Percentiles rank a stretch among this genome's conserved stretches.
Evolutionary conservation across 352 stramenopile genomes (phyloP).

Genomic region (Phytophthora idaei): DNA sequence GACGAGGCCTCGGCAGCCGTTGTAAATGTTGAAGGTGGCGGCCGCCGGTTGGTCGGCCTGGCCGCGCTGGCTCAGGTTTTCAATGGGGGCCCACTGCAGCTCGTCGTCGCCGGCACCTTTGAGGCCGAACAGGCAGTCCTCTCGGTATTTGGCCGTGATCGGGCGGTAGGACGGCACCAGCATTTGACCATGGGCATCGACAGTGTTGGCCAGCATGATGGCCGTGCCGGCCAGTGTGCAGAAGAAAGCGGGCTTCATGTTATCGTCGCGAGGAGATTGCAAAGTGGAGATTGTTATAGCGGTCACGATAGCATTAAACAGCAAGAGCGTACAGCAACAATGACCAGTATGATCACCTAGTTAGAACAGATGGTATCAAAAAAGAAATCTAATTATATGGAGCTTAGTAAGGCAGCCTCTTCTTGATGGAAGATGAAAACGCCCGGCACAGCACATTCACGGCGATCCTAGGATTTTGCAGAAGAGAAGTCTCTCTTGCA

Average conservation of each 20-base stretch:
- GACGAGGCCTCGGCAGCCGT: constrained; percentile 62
- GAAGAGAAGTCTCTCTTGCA: not conserved
- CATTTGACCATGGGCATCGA: constrained; percentile 47
- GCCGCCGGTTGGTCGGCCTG: constrained; percentile 48
- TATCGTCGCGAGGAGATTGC: constrained; percentile 10
- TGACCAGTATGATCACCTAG: not conserved
- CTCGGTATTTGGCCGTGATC: constrained; percentile 45
- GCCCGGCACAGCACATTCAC: constrained; percentile 18
- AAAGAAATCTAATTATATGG: not conserved
- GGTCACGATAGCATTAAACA: not conserved
- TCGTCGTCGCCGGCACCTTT: constrained; percentile 57
- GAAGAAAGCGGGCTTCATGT: constrained; percentile 40
- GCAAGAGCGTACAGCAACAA: not conserved
- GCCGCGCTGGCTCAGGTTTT: constrained; percentile 57
- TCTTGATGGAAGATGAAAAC: not conserved
- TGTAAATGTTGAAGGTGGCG: constrained; percentile 61
- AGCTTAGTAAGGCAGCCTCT: too few species aligned
- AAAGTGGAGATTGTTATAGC: constrained; percentile 15
- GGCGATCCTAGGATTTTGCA: too few species aligned
- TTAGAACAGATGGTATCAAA: not conserved
- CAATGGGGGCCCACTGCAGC: constrained; percentile 55
- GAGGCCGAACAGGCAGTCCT: constrained; percentile 45
- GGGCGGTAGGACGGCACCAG: constrained; percentile 37
- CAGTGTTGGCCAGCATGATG: constrained; percentile 26
- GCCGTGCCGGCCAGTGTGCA: constrained; percentile 31